A percentile compares a stretch with the other conserved stretches of the same genome.
These are phyloP conservation scores for Tolypocladium tundrense DNA, from an alignment of 2,329 filamentous ascomycete genomes.

Conservation along the genomic window DNA sequence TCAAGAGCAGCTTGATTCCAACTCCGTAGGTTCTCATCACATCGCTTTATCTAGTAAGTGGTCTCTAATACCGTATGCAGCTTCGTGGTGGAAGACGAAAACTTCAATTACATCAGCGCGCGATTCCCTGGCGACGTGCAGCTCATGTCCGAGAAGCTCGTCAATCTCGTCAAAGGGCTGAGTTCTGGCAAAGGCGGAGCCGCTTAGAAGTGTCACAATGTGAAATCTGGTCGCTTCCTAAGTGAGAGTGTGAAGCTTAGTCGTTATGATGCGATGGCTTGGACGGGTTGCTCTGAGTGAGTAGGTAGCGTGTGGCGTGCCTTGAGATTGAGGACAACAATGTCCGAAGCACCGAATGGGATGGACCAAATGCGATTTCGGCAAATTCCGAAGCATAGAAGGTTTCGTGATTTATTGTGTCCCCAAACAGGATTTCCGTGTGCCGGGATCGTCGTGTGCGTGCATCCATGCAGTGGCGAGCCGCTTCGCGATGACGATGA, in stretches of 20 bases:
- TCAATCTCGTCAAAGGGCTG: not conserved
- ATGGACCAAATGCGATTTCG: no score
- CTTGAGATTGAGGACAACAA: no score
- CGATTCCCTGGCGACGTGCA: constrained; percentile 34
- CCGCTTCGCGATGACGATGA: not conserved
- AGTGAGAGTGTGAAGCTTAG: no score
- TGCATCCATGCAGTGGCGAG: not conserved
- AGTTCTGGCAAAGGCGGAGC: not conserved
- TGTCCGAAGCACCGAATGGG: no score
- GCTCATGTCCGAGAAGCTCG: constrained; percentile 9
- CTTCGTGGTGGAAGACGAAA: constrained; percentile 37
- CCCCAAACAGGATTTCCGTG: not conserved
- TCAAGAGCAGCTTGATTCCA: constrained; percentile 30
- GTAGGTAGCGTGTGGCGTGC: no score
- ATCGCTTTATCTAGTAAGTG: not conserved
- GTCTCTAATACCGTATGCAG: constrained; percentile 13
- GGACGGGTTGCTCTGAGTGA: no score
- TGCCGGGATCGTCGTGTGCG: not conserved
- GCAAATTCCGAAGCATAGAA: not conserved
- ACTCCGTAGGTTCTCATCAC: constrained; percentile 25
- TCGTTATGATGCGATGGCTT: no score
- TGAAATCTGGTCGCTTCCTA: not conserved
- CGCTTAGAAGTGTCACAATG: not conserved
- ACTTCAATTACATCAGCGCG: constrained; percentile 38
- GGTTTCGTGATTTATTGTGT: not conserved